Base-by-base conservation (phyloP, 371 early-diverging fungal genomes). In the Mortierella sp. region DNA sequence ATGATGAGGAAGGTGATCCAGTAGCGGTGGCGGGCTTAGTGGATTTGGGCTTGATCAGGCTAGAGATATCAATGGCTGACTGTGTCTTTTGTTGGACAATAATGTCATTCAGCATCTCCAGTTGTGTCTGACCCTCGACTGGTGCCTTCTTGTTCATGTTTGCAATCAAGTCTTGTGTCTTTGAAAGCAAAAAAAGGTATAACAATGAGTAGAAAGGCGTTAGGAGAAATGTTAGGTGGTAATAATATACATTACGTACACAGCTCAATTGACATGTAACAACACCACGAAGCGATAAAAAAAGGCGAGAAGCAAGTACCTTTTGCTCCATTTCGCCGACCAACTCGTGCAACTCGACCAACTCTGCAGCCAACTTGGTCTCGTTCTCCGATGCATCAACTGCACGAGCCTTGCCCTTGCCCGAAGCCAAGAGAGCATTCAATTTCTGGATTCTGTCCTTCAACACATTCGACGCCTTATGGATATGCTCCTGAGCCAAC, bases 401-500 rank as follows among this genome's bases (percentile, higher is more conserved):
- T 81, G 78, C 91, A 80, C 77, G 89, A 58, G 60, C 87, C 80
- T 84, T 90, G 38, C 84, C 87, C 87, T 80, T 89, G n/a, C 74
- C 80, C 38, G 84, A 87, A 16, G 79, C 79, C 52, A 85, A 76
- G 54, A 80, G 26, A 3, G 78, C 79, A 38, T 88, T 74, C 38
- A 93, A 71, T 19, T 70, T 78, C 26, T 84, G 75, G 26, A 91
- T 84, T 68, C 93, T 90, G 50, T 88, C 89, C 47, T 92, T 88
- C 28, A 96, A 80, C 3, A 94, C 95, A 6, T 74, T 80, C 21
- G 91, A 87, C 0, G 95, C 94, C 70, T 89, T 89, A 72, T 91
- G 82, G 21, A 94, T 90, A 71, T 95, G 91, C 42, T 92, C 91
- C 48, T 92, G 82, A 0, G 96, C 95, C 42, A 88, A 80, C 9